Base-by-base conservation (phyloP, 345 rosid species). In the Erodium maritimum region DNA sequence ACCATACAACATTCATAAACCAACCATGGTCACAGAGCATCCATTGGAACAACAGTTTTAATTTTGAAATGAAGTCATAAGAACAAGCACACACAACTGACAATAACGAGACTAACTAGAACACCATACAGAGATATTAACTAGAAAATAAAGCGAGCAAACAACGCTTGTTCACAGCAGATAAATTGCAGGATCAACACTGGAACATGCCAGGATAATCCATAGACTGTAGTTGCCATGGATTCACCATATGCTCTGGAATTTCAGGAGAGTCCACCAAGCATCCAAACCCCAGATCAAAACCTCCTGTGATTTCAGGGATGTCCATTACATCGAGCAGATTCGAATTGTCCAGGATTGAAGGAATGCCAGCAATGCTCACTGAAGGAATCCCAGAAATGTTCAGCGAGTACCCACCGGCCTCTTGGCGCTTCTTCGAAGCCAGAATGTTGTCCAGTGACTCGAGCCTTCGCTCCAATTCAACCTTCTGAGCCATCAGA, bases 251-350 rank as follows among this genome's bases (percentile, higher is more conserved):
- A 21, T 80, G 62, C 37, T 78, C 87, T 0, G 90, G 87, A 22
- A 91, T 76, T 75, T 91, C 91, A 0, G 90, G 95, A 21, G 83
- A 84, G 34, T 84, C 95, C 68, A 91, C 54, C 0, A 52, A 52
- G 2, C 74, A 67, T 13, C 89, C 99, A 21, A 81, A 71, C 23
- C 79, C 69, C 71, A 78, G 80, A 13, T 42, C 48, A 42, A 42
- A 42, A 10, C 48, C 66, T 84, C 80, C 33, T 82, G 79, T 17
- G 87, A 79, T 63, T 79, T 81, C 33, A 79, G 64, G 48, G 3
- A 42, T 7, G 48, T 42, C 48, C 48, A 42, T 42, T 14, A 42
- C 48, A 42, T 42, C 48, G 12, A 42, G 48, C 48, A 42, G 48
- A 10, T 42, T 42, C 48, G 14, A 42, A 42, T 42, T 16, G 12